These are phyloP conservation scores for Bryoerythrophyllum caledonicum DNA, from an alignment of 225 moss, liverwort and hornwort species.

Conservation along the genomic window DNA sequence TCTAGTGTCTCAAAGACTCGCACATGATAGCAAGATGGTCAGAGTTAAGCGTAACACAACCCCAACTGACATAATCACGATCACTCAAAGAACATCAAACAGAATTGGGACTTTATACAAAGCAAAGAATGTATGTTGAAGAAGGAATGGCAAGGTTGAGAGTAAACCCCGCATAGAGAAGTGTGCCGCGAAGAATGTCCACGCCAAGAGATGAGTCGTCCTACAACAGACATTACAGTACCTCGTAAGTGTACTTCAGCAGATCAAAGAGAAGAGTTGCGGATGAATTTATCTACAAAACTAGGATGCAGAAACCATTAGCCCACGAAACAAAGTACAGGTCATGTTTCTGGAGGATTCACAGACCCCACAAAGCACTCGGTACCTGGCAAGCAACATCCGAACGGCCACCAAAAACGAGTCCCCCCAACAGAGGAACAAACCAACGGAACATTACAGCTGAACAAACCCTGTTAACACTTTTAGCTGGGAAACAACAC, in stretches of 20 bases:
- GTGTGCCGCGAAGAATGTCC: neutral
- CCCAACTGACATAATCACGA: neutral
- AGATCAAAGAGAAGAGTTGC: neutral
- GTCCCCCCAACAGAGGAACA: constrained; percentile 66
- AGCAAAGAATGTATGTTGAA: neutral
- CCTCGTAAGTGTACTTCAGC: constrained; percentile 15
- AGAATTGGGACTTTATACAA: neutral
- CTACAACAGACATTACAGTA: constrained; percentile 32
- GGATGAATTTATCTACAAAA: neutral
- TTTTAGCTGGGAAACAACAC: constrained; percentile 44
- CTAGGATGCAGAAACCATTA: constrained; percentile 9
- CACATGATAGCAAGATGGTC: constrained; percentile 1
- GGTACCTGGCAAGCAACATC: constrained; percentile 70
- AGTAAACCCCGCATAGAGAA: constrained; percentile 3
- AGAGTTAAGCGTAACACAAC: neutral
- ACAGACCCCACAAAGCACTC: constrained; percentile 54
- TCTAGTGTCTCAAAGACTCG: no score
- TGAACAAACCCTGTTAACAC: constrained; percentile 58
- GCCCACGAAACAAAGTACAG: constrained; percentile 19
- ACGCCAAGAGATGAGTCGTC: constrained; percentile 17
- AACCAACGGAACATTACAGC: constrained; percentile 62
- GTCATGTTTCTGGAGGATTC: constrained; percentile 32
- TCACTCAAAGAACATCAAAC: neutral
- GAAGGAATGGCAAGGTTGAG: constrained; percentile 2
- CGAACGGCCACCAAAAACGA: constrained; percentile 70